Evolutionary conservation across 2,329 filamentous ascomycete species (phyloP).

Genomic region (Neocucurbitaria cava): DNA sequence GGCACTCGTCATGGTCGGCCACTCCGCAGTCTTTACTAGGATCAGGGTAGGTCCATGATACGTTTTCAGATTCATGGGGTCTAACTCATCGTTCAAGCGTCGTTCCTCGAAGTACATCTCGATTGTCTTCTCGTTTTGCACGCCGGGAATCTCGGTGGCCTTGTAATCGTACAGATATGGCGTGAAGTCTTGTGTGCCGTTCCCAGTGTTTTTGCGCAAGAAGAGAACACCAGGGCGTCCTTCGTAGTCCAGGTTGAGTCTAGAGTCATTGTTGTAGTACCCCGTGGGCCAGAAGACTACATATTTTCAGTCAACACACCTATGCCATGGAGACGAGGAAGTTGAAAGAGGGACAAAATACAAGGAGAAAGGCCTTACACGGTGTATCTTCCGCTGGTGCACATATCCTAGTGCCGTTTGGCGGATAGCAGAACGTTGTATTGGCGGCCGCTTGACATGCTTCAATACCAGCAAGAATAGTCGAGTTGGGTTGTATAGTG

Average conservation of each 20-base stretch:
- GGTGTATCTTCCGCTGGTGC: conserved; percentile 1
- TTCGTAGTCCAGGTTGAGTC: conserved; percentile 9
- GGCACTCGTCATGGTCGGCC: conserved; percentile 2
- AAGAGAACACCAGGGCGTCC: not conserved
- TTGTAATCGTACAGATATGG: conserved; percentile 4
- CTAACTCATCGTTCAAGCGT: not conserved
- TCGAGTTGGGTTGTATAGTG: not conserved
- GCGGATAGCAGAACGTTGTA: conserved; percentile 27
- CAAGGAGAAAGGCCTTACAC: conserved; percentile 1
- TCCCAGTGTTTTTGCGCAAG: conserved; percentile 8
- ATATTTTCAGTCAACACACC: not conserved
- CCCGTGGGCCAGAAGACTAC: conserved; percentile 19
- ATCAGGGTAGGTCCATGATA: conserved; percentile 20
- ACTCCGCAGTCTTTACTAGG: conserved; percentile 14
- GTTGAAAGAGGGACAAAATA: not conserved
- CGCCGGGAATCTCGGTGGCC: conserved; percentile 1
- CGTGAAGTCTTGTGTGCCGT: conserved; percentile 6
- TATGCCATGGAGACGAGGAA: not conserved
- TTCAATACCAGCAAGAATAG: conserved; percentile 5
- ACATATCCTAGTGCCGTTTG: conserved; percentile 26
- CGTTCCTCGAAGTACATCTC: conserved; percentile 10
- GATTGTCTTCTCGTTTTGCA: conserved; percentile 5
- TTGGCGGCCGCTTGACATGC: conserved; percentile 18
- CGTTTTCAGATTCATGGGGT: not conserved
- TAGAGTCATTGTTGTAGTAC: conserved; percentile 15